Conservation (phyloP, 345 rosid genomes). For the Psidium friedrichsthalianum region DNA sequence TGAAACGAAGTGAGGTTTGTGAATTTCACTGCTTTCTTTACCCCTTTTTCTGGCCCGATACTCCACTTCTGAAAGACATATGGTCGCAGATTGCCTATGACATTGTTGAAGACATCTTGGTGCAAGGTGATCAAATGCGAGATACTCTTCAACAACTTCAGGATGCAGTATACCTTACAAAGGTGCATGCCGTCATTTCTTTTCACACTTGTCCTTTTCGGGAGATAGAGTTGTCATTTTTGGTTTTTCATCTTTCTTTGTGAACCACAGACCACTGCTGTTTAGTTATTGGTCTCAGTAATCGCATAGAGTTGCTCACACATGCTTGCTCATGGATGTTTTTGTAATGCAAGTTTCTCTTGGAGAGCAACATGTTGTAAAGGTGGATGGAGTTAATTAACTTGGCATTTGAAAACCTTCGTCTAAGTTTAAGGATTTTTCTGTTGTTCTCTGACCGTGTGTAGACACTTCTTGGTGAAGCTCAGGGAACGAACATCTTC, state of each 20-base stretch:
- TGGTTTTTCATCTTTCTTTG: neutral
- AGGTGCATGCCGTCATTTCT: conserved; percentile 21
- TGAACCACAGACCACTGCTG: neutral
- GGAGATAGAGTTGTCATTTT: neutral
- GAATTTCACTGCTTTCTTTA: neutral
- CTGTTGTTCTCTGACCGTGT: neutral
- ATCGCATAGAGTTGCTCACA: neutral
- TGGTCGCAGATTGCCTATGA: conserved; percentile 59
- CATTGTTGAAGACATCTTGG: conserved; percentile 66
- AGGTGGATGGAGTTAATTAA: neutral
- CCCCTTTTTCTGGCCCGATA: neutral
- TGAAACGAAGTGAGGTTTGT: conserved; percentile 71
- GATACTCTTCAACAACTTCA: conserved; percentile 83
- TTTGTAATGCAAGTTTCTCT: neutral
- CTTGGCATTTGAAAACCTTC: neutral
- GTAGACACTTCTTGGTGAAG: neutral
- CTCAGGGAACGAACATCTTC: neutral
- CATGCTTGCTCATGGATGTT: neutral
- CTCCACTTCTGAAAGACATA: neutral
- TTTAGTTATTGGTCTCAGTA: neutral
- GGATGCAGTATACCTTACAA: conserved; percentile 78
- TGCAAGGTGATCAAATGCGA: conserved; percentile 57
- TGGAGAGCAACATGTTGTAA: neutral
- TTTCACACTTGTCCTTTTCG: neutral
- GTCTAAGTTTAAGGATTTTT: neutral